Conservation (phyloP, 108 stramenopile genomes). For the Nannochloropsis gaditana region DNA sequence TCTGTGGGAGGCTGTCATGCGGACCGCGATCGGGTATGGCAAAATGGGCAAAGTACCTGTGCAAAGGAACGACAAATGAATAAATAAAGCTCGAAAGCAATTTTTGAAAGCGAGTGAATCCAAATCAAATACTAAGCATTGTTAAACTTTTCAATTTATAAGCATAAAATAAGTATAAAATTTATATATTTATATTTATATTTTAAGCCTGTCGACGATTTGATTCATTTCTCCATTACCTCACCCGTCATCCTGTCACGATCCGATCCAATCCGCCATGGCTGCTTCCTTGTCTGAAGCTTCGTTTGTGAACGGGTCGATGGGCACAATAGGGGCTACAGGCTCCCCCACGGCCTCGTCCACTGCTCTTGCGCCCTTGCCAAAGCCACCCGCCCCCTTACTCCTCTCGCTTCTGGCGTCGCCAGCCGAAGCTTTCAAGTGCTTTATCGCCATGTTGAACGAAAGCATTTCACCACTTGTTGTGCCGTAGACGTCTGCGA, state of each 20-base stretch:
- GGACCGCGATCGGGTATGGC: not conserved
- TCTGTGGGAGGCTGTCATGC: no score
- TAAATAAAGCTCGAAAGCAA: not conserved
- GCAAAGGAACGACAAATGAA: not conserved
- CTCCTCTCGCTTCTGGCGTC: not conserved
- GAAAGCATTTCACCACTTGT: not conserved
- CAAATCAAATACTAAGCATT: not conserved
- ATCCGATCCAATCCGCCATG: not conserved
- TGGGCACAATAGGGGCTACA: not conserved
- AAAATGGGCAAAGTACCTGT: not conserved
- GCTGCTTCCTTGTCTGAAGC: not conserved
- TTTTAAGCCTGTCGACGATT: not conserved
- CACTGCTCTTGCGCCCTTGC: not conserved
- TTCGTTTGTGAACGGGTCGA: not conserved
- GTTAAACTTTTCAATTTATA: not conserved
- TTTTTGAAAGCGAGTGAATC: not conserved
- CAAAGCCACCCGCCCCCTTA: not conserved
- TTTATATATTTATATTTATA: not conserved
- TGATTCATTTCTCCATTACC: not conserved
- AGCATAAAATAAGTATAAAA: not conserved
- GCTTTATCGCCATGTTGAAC: not conserved
- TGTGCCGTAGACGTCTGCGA: slow-evolving; percentile 36
- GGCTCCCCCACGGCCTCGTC: not conserved
- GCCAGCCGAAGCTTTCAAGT: not conserved
- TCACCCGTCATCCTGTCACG: not conserved